Evolutionary conservation across 495 filamentous ascomycete genomes (phyloP).

Genomic region (Lineolata rhizophorae): DNA sequence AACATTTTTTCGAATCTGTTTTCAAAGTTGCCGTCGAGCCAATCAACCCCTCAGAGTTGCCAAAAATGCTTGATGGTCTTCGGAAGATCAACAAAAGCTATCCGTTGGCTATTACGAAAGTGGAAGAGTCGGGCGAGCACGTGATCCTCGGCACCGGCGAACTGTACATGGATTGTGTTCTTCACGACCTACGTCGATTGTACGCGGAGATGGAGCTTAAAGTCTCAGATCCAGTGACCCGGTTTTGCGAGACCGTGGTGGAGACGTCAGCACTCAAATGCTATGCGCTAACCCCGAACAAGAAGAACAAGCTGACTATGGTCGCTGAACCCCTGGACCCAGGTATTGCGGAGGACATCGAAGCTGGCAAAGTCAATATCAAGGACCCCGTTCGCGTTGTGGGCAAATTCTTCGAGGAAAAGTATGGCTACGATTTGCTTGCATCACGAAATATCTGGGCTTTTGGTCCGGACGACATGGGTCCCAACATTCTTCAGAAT

Average conservation of each 20-base stretch:
- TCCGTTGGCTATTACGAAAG: constrained; percentile 84
- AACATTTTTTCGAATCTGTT: constrained; percentile 91
- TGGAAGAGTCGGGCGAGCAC: constrained; percentile 97
- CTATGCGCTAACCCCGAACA: constrained; percentile 92
- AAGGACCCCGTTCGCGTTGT: constrained; percentile 83
- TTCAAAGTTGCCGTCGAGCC: constrained; percentile 97
- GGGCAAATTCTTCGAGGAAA: constrained; percentile 92
- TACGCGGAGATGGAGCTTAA: constrained; percentile 99
- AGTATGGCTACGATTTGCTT: constrained; percentile 90
- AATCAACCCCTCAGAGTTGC: constrained; percentile 94
- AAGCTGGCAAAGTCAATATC: constrained; percentile 73
- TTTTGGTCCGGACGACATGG: constrained; percentile 88
- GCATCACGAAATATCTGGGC: constrained; percentile 94
- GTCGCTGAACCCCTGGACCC: constrained; percentile 86
- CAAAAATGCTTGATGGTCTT: constrained; percentile 95
- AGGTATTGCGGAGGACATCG: constrained; percentile 89
- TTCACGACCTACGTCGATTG: constrained; percentile 77
- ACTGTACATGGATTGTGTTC: constrained; percentile 95
- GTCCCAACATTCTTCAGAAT: constrained; percentile 90
- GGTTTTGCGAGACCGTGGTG: constrained; percentile 96
- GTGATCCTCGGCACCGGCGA: constrained; percentile 88
- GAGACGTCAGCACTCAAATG: constrained; percentile 95
- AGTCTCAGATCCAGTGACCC: constrained; percentile 90
- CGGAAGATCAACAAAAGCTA: constrained; percentile 96
- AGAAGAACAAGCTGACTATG: constrained; percentile 99